A percentile compares a stretch with the other conserved stretches of the same genome.
phyloP scores from a whole-genome alignment of 352 stramenopile species.

The Globisporangium splendens region DNA sequence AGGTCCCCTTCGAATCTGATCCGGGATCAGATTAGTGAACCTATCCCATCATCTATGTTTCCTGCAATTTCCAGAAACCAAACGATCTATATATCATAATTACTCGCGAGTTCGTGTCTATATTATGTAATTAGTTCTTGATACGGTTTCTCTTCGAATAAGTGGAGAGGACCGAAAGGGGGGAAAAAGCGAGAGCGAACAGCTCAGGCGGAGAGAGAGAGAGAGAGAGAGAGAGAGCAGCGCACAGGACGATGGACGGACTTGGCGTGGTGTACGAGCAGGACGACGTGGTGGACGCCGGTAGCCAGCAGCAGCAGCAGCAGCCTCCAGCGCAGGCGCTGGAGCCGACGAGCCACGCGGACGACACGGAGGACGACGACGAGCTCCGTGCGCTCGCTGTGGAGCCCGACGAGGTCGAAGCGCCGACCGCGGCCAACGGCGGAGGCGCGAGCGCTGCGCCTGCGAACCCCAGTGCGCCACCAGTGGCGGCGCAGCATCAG shows the following conservation, averaged over 20 bases:
- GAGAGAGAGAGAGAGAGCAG: no score
- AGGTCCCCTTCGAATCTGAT: no score
- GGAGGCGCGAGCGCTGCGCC: constrained; percentile 8
- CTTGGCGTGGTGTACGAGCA: constrained; percentile 76
- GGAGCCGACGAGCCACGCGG: not conserved
- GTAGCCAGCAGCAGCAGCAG: constrained; percentile 15
- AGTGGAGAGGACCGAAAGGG: no score
- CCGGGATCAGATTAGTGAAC: no score
- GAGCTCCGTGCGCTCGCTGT: constrained; percentile 59
- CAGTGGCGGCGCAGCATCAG: constrained; percentile 21
- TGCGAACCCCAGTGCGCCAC: not conserved
- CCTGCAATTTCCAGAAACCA: no score
- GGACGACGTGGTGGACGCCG: constrained; percentile 38
- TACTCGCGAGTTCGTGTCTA: no score
- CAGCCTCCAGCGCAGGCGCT: constrained; percentile 9
- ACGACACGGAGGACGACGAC: constrained; percentile 57
- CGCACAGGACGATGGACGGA: constrained; percentile 60
- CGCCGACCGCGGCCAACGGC: constrained; percentile 5
- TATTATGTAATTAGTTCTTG: no score
- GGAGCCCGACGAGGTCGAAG: constrained; percentile 49
- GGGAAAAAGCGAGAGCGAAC: no score
- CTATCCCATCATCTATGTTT: no score
- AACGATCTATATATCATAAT: no score
- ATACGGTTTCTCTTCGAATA: no score
- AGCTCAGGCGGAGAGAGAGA: no score